Conservation (phyloP, 176 grass and related monocot species). For the Phoenix dactylifera region DNA sequence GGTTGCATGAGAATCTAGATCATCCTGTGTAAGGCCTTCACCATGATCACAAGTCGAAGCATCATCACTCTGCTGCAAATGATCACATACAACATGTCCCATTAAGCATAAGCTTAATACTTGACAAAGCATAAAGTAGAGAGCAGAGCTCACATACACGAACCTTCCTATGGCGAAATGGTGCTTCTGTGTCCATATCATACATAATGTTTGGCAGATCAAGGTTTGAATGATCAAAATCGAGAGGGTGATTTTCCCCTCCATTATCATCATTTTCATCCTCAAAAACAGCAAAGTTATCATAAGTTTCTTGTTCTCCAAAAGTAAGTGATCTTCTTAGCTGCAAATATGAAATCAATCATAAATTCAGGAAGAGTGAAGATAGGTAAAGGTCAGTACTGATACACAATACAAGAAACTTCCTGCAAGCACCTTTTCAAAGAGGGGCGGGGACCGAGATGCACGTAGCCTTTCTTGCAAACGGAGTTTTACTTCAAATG, state of each 20-base stretch:
- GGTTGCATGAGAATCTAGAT: constrained; percentile 34
- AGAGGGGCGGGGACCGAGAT: constrained; percentile 45
- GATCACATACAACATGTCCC: constrained; percentile 17
- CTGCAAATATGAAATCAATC: constrained; percentile 32
- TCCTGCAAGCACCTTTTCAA: constrained; percentile 52
- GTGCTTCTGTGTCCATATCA: constrained; percentile 32
- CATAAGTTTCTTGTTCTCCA: constrained; percentile 35
- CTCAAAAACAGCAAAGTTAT: constrained; percentile 33
- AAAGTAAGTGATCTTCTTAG: constrained; percentile 61
- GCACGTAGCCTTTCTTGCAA: constrained; percentile 39
- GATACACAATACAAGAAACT: constrained; percentile 1
- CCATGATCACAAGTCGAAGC: constrained; percentile 6
- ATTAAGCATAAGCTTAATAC: constrained; percentile 1
- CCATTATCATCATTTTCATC: constrained; percentile 38
- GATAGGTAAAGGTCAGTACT: neutral
- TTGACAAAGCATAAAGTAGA: neutral
- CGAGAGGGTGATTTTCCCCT: constrained; percentile 29
- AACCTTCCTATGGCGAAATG: constrained; percentile 38
- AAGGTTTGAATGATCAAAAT: constrained; percentile 20
- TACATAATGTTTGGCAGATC: constrained; percentile 29
- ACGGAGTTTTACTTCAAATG: constrained; percentile 45
- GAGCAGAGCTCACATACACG: constrained; percentile 4
- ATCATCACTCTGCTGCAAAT: constrained; percentile 29
- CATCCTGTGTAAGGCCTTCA: constrained; percentile 32
- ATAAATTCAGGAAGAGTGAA: constrained; percentile 9